phyloP scores from a whole-genome alignment of 2,329 filamentous ascomycete genomes.

The Penicillium sp. region DNA sequence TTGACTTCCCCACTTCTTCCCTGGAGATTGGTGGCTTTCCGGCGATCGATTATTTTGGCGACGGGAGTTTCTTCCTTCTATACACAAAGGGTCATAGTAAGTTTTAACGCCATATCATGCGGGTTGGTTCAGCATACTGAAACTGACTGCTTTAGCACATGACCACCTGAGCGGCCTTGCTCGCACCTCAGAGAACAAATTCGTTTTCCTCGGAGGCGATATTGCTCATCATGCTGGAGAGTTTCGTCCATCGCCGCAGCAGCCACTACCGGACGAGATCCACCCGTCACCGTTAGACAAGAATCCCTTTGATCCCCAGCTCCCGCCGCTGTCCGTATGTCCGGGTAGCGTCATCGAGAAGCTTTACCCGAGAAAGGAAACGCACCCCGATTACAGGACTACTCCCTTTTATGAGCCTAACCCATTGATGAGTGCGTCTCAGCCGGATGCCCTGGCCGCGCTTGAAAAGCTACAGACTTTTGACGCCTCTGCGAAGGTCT shows the following conservation, averaged over 20 bases:
- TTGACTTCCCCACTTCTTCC: conserved; percentile 1
- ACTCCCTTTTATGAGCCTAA: conserved; percentile 7
- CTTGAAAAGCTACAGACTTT: not conserved
- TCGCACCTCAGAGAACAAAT: not conserved
- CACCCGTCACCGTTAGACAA: not conserved
- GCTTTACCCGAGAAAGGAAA: not conserved
- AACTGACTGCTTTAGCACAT: not conserved
- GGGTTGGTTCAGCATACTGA: not conserved
- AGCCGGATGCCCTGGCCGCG: not conserved
- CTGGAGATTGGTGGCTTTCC: conserved; percentile 2
- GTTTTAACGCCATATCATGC: not conserved
- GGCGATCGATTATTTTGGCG: conserved; percentile 3
- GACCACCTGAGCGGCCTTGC: conserved; percentile 9
- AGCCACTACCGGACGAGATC: conserved; percentile 5
- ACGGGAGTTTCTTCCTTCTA: conserved; percentile 5
- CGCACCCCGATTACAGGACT: not conserved
- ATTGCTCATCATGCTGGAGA: conserved; percentile 4
- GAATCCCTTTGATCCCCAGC: not conserved
- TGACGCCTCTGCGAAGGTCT: not conserved
- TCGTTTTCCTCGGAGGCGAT: conserved; percentile 9
- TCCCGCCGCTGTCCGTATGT: not conserved
- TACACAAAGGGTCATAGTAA: conserved; percentile 8
- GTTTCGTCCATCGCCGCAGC: conserved; percentile 4
- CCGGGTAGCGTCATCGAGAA: conserved; percentile 1
- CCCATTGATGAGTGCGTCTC: not conserved